Evolutionary conservation across 768 basidiomycete species (phyloP), one percentile per base, ranked within the genome.

Genomic region (Tubosaeta sp.): DNA sequence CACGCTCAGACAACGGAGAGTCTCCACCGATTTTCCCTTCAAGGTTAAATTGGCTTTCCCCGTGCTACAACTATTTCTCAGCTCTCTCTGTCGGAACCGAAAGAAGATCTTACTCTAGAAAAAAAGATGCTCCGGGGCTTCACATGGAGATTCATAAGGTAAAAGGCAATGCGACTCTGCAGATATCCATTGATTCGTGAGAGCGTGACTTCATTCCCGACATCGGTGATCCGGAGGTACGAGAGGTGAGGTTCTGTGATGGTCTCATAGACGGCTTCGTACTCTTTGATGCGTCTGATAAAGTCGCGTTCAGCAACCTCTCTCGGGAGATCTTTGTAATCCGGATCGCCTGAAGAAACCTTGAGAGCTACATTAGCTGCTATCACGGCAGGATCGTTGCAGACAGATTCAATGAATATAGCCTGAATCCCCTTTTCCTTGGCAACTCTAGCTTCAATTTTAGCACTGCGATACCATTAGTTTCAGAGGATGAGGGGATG

Each of bases 11-110:
- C 40, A 99, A 73, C 16, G 83, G 69, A 0, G 96, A 90, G 65
- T 99, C 96, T n/a, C 96, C 96, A 21, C 96, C 96, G 53, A 99
- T 96, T 72, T 94, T 90, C 11, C 95, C 95, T 58, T 91, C 86
- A 5, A 99, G 82, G 61, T 99, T 99, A 71, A 81, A 97, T 70
- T 93, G 90, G 62, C 93, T 96, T 70, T 99, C 96, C 12, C 96
- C 96, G 61, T 99, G 96, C 94, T 97, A 65, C 21, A 46, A 41
- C 25, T 13, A 14, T 29, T 35, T 51, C 21, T 48, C 45, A 66
- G 53, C 16, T 38, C 32, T 10, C 2, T 29, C n/a, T 13, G 8
- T 44, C n/a, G 4, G 55, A n/a, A 52, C 35, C 13, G n/a, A 14
- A 51, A 29, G 14, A 41, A 16, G 14, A n/a, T 44, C 86, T 61